phyloP scores from a whole-genome alignment of 257 asterid genomes.

The Solanum okadae region DNA sequence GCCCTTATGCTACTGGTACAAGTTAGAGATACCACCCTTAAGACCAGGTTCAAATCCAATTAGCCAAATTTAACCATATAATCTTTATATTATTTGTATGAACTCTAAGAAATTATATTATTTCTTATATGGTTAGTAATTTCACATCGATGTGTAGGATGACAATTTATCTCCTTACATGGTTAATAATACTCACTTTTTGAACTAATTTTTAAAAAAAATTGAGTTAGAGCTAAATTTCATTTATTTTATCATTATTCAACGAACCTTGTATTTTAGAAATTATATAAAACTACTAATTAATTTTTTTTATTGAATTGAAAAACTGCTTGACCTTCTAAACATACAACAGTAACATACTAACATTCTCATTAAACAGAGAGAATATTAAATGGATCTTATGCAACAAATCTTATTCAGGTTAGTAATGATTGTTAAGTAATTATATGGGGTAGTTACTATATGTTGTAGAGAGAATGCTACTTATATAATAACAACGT shows the following conservation, averaged over 20 bases:
- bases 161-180: background rate
- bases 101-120: background rate
- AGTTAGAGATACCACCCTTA: too few relatives aligned
- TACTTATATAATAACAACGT: too few relatives aligned
- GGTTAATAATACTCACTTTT: background rate
- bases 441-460: too few relatives aligned
- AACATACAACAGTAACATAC: background rate
- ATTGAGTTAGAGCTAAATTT: background rate
- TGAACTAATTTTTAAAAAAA: rapidly evolving
- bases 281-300: background rate
- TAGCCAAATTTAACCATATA: too few relatives aligned
- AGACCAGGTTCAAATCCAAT: too few relatives aligned
- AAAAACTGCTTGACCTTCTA: background rate
- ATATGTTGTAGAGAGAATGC: too few relatives aligned
- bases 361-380: background rate
- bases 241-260: too few relatives aligned
- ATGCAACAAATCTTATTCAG: background rate
- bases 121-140: background rate
- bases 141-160: background rate
- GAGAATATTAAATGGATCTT: background rate
- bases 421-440: background rate
- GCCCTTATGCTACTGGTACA: too few relatives aligned
- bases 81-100: background rate
- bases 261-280: background rate
- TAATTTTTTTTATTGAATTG: background rate